phyloP scores from a whole-genome alignment of 139 green algal genomes.

The Tetradesmus obliquus region DNA sequence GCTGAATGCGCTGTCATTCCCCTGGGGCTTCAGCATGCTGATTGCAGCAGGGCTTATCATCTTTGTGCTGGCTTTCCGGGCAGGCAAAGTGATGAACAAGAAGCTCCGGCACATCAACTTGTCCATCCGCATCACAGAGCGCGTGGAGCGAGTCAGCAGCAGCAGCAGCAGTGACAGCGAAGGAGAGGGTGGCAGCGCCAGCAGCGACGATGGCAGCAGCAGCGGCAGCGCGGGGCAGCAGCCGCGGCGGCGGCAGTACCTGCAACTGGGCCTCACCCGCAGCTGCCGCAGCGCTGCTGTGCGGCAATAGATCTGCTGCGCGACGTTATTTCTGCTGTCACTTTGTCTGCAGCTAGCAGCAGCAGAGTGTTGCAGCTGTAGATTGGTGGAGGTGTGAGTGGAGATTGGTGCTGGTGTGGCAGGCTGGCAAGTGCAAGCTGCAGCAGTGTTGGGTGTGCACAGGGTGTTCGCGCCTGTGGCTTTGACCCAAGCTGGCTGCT shows the following conservation, averaged over 20 bases:
- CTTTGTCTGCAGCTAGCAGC: background rate
- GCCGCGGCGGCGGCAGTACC: background rate
- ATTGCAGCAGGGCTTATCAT: conserved; percentile 9
- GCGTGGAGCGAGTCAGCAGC: background rate
- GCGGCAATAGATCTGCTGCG: background rate
- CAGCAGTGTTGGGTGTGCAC: background rate
- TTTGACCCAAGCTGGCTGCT: background rate
- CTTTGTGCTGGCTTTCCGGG: conserved; percentile 49
- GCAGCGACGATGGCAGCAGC: background rate
- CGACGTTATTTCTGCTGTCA: background rate
- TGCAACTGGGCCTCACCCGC: background rate
- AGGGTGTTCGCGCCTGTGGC: background rate
- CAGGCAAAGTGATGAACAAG: conserved; percentile 46
- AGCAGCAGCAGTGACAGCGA: background rate
- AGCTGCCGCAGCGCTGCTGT: background rate
- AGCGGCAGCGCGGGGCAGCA: background rate
- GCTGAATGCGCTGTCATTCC: conserved; percentile 73
- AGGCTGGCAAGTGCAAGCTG: background rate
- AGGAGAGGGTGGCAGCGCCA: background rate
- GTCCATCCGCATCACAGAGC: conserved; percentile 23
- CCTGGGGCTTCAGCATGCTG: conserved; percentile 44
- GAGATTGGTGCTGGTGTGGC: background rate
- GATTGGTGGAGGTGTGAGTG: background rate
- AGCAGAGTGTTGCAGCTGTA: background rate
- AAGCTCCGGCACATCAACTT: conserved; percentile 23